Percentiles rank a stretch among this genome's conserved stretches.
These are phyloP conservation scores for Talaromyces sp. DNA, from an alignment of 2,329 filamentous ascomycete genomes.

Conservation along the genomic window DNA sequence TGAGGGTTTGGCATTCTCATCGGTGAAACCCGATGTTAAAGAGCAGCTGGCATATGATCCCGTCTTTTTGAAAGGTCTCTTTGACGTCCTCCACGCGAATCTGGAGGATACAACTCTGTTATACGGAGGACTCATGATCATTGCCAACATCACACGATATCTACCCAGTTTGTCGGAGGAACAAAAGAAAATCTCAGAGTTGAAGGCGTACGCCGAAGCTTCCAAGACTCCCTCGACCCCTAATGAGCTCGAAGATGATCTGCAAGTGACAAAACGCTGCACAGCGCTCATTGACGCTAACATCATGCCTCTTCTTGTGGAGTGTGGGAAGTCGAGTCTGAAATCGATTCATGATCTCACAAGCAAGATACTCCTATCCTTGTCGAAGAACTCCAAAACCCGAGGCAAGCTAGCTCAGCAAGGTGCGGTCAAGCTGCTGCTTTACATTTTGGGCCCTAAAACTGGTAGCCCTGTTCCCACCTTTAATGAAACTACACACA, in stretches of 20 bases:
- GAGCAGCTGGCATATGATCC: constrained; percentile 68
- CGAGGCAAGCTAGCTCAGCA: constrained; percentile 83
- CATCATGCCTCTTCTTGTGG: constrained; percentile 69
- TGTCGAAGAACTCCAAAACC: constrained; percentile 68
- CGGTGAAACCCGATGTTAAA: constrained; percentile 78
- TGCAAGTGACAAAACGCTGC: constrained; percentile 70
- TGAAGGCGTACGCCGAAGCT: constrained; percentile 91
- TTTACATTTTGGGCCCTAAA: constrained; percentile 57
- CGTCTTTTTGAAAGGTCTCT: constrained; percentile 63
- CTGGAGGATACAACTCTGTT: constrained; percentile 64
- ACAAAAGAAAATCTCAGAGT: constrained; percentile 82
- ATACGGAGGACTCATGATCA: constrained; percentile 80
- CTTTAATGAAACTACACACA: constrained; percentile 44
- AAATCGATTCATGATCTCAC: constrained; percentile 68
- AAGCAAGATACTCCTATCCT: constrained; percentile 68
- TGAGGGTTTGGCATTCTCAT: constrained; percentile 88
- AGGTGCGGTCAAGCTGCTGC: constrained; percentile 80
- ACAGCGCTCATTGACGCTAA: constrained; percentile 72
- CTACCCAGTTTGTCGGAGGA: constrained; percentile 75
- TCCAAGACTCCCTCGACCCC: constrained; percentile 57
- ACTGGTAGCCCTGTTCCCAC: constrained; percentile 27
- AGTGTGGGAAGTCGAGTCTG: constrained; percentile 63
- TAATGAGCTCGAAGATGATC: constrained; percentile 69
- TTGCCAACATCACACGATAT: constrained; percentile 80
- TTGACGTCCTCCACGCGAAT: constrained; percentile 45